A percentile compares a stretch with the other conserved stretches of the same genome.
Conservation (phyloP, 257 asterid species). For the Solanum rostratum region DNA sequence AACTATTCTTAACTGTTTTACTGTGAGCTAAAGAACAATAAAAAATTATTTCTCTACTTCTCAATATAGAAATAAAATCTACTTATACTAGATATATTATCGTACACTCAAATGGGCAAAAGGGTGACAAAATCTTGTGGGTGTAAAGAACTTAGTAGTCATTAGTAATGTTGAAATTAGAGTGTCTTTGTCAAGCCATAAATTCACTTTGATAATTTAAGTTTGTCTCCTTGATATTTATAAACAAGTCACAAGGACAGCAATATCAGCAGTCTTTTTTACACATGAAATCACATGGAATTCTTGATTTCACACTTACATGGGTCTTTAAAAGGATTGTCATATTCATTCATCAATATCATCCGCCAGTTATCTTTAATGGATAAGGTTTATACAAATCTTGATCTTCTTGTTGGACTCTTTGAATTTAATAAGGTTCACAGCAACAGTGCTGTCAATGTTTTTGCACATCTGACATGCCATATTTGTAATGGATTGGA, state of each 20-base stretch:
- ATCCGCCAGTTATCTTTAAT: neutral
- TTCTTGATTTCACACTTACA: neutral
- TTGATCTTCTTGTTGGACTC: neutral
- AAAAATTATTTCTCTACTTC: neutral
- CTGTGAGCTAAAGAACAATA: too few species aligned
- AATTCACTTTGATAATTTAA: neutral
- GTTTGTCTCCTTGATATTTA: neutral
- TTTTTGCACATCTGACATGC: neutral
- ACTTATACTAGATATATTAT: neutral
- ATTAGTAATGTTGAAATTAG: neutral
- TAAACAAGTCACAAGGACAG: neutral
- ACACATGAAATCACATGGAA: neutral
- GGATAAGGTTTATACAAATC: neutral
- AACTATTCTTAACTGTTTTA: too few species aligned
- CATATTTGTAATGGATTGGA: neutral
- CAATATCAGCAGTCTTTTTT: neutral
- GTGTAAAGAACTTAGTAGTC: neutral
- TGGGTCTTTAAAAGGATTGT: neutral
- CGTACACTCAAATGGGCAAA: neutral
- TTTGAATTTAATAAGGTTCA: neutral
- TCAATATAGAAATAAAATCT: neutral
- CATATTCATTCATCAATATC: neutral
- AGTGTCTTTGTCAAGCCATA: neutral
- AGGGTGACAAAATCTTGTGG: neutral
- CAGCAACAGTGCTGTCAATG: neutral